Base-by-base conservation (phyloP, 805 yeast species). In the baker's yeast (Saccharomyces cerevisiae) region DNA sequence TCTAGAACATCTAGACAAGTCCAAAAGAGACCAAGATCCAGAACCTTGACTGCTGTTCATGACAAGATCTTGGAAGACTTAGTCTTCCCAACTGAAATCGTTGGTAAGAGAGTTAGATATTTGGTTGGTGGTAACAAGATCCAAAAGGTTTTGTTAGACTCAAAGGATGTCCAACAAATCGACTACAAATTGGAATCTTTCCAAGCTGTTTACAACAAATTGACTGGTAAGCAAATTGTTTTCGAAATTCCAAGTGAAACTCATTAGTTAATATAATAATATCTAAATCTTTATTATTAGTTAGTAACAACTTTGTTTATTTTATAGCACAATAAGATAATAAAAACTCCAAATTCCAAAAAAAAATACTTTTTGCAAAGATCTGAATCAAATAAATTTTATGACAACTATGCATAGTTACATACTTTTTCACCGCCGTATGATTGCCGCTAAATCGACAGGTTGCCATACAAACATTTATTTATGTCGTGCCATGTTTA, bases 21-120 rank as follows among this genome's bases (percentile, higher is more conserved):
- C 72, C 99, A 94, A 83, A 91, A 94, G 91, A 91, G 99, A 85
- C 99, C 99, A 78, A 89, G 96, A 83, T 91, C 98, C 72, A 90
- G 99, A 87, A 92, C 99, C 73, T 84, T 94, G 78, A 85, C 97
- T 70, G 90, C 97, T 74, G 99, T 92, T 68, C 99, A 92, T 80
- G 98, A 94, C 81, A 89, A 89, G 79, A 81, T 92, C 81, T 89
- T 92, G 78, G 99, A 94, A 82, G 99, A 92, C 80, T 84, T 92
- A 75, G 99, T 94, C 67, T 92, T 87, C 97, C 99, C 99, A 79
- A 91, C 98, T 69, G 97, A 92, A 84, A 92, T 92, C 73, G 84
- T 87, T 68, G 99, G 99, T 79, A 94, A 94, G 90, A 90, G 99
- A 83, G 92, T 89, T 75, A 90, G 97, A 85, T 91, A 88, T 89